Evolutionary conservation across 1,139 yeast species (phyloP).

Genomic region (Pichia sp.): DNA sequence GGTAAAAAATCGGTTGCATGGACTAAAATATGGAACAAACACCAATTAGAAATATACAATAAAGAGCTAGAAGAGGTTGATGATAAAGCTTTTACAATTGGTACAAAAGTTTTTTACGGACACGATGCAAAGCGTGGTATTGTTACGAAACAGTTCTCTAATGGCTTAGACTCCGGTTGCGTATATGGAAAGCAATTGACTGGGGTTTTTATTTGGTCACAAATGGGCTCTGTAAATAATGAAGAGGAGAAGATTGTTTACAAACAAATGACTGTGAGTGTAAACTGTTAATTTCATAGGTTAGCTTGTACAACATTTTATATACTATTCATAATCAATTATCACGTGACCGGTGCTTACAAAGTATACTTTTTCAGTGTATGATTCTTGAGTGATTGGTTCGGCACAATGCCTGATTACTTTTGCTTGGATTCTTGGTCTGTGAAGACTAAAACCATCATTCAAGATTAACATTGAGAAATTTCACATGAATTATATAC

Average conservation of each 20-base stretch:
- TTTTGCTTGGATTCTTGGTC: no score
- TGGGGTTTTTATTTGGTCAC: conserved; percentile 52
- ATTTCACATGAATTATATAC: not conserved
- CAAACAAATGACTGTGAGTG: conserved; percentile 20
- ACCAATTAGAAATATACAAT: conserved; percentile 32
- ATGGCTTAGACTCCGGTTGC: conserved; percentile 82
- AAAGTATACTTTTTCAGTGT: no score
- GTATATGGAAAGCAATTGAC: conserved; percentile 67
- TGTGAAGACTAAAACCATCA: no score
- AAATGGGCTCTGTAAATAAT: conserved; percentile 12
- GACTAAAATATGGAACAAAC: conserved; percentile 55
- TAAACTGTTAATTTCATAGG: conserved; percentile 22
- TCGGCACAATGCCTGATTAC: no score
- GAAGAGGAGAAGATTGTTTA: conserved; percentile 11
- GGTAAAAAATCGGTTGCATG: conserved; percentile 65
- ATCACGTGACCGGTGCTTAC: no score
- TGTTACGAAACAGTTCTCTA: conserved; percentile 56
- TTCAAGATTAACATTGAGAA: no score
- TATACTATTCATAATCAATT: not conserved
- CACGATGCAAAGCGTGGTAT: conserved; percentile 85
- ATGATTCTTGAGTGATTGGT: no score
- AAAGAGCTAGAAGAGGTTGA: conserved; percentile 9
- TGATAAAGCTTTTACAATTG: conserved; percentile 20
- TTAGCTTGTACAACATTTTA: no score
- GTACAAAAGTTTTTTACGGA: conserved; percentile 71